These are phyloP conservation scores for Cunninghamia lanceolata DNA, from an alignment of 75 land plant genomes.

Conservation along the genomic window DNA sequence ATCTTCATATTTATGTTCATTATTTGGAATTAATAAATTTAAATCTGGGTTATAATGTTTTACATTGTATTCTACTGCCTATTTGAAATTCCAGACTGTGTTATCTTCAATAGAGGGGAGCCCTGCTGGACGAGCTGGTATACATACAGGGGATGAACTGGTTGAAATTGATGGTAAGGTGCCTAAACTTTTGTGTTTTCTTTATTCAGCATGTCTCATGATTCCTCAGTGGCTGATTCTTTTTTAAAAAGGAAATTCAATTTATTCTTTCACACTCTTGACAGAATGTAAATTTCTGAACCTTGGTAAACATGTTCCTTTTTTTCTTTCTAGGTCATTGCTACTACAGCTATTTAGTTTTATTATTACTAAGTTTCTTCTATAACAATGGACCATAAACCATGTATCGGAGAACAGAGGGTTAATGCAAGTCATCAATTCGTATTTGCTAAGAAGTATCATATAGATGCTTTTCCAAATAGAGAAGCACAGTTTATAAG, in stretches of 20 bases:
- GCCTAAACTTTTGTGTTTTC: slow-evolving; percentile 2
- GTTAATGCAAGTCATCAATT: not conserved
- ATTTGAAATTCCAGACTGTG: slow-evolving; percentile 60
- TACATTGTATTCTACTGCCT: not conserved
- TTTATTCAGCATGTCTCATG: slow-evolving; percentile 2
- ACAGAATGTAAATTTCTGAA: not conserved
- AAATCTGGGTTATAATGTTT: not conserved
- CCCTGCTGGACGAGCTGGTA: slow-evolving; percentile 92
- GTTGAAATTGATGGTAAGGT: slow-evolving; percentile 86
- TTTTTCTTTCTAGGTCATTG: not conserved
- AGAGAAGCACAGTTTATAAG: not conserved
- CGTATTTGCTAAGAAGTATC: not conserved
- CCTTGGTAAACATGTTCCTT: not conserved
- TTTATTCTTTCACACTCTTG: not conserved
- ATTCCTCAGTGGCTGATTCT: not conserved
- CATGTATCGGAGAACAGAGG: not conserved
- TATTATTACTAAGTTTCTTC: not conserved
- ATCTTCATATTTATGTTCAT: not conserved
- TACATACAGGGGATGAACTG: slow-evolving; percentile 90
- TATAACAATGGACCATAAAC: not conserved
- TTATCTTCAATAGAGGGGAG: slow-evolving; percentile 87
- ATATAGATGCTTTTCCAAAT: not conserved
- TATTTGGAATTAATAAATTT: slow-evolving; percentile 6
- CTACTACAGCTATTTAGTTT: not conserved
- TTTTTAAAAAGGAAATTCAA: not conserved